Conservation (phyloP, 1,284 basidiomycete species). For the Caloboletus firmus region DNA sequence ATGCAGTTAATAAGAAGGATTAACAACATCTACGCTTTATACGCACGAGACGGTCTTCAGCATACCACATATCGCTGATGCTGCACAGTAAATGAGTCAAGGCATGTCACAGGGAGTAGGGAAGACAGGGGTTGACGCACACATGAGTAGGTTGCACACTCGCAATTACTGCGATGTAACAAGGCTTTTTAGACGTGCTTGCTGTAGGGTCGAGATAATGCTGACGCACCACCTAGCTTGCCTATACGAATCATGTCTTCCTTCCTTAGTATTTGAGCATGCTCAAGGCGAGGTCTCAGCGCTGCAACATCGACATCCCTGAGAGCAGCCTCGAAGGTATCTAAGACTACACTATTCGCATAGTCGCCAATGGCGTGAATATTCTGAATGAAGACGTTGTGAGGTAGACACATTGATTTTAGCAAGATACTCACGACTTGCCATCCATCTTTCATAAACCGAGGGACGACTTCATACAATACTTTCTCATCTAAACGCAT, state of each 20-base stretch:
- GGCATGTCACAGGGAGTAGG: background rate
- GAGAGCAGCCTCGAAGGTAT: conserved; percentile 75
- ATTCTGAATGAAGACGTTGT: conserved; percentile 50
- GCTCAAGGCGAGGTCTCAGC: conserved; percentile 82
- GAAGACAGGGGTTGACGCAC: conserved; percentile 43
- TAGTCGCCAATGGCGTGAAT: conserved; percentile 91
- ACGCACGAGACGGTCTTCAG: conserved; percentile 73
- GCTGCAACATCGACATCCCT: conserved; percentile 57
- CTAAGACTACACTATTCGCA: conserved; percentile 82
- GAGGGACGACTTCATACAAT: conserved; percentile 63
- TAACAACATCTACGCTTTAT: background rate
- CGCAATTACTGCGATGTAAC: conserved; percentile 56
- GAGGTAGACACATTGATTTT: background rate
- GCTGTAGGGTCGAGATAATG: background rate
- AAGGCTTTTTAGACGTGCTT: background rate
- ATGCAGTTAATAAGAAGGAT: background rate
- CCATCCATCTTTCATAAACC: conserved; percentile 76
- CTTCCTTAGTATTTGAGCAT: conserved; percentile 81
- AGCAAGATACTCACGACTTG: conserved; percentile 63
- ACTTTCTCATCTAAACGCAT: conserved; percentile 69
- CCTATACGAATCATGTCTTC: conserved; percentile 76
- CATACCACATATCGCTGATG: conserved; percentile 89
- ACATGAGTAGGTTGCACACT: conserved; percentile 89
- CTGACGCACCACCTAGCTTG: conserved; percentile 64
- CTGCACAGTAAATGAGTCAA: conserved; percentile 35